These are phyloP conservation scores for Fusarium armeniacum DNA, from an alignment of 2,329 filamentous ascomycete genomes.

Conservation along the genomic window DNA sequence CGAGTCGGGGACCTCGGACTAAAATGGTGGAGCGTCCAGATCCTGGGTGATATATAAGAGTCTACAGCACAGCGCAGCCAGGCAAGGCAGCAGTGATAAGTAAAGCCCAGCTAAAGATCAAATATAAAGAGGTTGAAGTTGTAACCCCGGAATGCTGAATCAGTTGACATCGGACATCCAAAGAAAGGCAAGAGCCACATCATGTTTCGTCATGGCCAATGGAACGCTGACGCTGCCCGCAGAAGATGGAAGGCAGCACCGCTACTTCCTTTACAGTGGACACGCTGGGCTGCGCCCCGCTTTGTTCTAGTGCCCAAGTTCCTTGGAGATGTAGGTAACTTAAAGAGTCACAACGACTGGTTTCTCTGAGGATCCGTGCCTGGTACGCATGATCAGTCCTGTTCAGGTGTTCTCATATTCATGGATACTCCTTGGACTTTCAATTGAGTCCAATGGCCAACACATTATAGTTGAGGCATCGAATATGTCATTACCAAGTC, in stretches of 20 bases:
- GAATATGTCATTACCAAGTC: background rate
- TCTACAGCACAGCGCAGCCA: conserved; percentile 6
- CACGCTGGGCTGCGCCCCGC: conserved; percentile 39
- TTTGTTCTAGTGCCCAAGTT: conserved; percentile 36
- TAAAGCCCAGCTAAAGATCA: conserved; percentile 9
- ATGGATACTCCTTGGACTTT: background rate
- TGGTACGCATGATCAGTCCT: background rate
- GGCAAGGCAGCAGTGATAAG: conserved; percentile 5
- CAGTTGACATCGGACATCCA: conserved; percentile 32
- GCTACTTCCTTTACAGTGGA: conserved; percentile 38
- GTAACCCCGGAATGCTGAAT: conserved; percentile 28
- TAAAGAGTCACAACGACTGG: background rate
- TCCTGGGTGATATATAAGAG: conserved; percentile 16
- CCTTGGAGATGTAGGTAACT: conserved; percentile 10
- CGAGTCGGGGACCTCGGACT: conserved; percentile 34
- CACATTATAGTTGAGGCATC: background rate
- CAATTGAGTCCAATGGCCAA: background rate
- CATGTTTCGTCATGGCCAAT: conserved; percentile 50
- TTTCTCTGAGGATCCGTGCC: background rate
- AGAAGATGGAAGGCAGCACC: conserved; percentile 46
- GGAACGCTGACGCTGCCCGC: conserved; percentile 43
- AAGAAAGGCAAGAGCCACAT: conserved; percentile 38
- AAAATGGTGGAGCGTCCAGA: conserved; percentile 24
- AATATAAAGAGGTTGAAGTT: conserved; percentile 28
- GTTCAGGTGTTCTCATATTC: background rate